Percentiles rank a stretch among this genome's conserved stretches.
These are phyloP conservation scores for Citeromyces matritensis DNA, from an alignment of 805 yeast genomes.

Conservation along the genomic window DNA sequence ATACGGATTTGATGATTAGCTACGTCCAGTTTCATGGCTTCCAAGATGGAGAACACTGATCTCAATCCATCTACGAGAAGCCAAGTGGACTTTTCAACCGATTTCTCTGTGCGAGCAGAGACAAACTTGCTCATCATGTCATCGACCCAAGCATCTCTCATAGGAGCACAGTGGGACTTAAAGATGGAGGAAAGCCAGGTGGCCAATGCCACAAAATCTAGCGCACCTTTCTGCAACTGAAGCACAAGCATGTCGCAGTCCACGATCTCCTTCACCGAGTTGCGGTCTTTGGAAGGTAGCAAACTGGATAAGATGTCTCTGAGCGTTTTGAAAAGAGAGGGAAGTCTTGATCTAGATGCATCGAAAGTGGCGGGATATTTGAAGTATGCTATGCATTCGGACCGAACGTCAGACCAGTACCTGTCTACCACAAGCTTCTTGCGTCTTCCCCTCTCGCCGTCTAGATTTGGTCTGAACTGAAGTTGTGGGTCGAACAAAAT, in stretches of 20 bases:
- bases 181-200: conserved; percentile 65
- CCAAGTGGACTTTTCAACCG: conserved; percentile 17
- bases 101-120: background rate
- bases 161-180: conserved; percentile 89
- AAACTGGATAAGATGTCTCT: conserved; percentile 61
- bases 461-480: conserved; percentile 83
- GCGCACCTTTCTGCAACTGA: conserved; percentile 55
- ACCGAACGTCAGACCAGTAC: conserved; percentile 69
- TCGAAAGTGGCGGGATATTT: conserved; percentile 9
- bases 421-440: conserved; percentile 64
- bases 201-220: conserved; percentile 57
- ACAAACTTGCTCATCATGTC: conserved; percentile 56
- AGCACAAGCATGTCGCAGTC: conserved; percentile 67
- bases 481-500: conserved; percentile 83
- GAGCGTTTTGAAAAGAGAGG: conserved; percentile 63
- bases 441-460: conserved; percentile 78
- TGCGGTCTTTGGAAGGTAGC: conserved; percentile 64
- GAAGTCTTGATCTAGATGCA: conserved; percentile 27
- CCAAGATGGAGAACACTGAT: conserved; percentile 67
- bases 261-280: conserved; percentile 51
- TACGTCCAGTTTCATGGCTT: conserved; percentile 89
- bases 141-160: conserved; percentile 84
- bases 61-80: conserved; percentile 64
- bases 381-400: conserved; percentile 21
- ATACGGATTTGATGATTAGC: conserved; percentile 90